These are phyloP conservation scores for Alternaria triticimaculans DNA, from an alignment of 2,329 filamentous ascomycete species.

Conservation along the genomic window DNA sequence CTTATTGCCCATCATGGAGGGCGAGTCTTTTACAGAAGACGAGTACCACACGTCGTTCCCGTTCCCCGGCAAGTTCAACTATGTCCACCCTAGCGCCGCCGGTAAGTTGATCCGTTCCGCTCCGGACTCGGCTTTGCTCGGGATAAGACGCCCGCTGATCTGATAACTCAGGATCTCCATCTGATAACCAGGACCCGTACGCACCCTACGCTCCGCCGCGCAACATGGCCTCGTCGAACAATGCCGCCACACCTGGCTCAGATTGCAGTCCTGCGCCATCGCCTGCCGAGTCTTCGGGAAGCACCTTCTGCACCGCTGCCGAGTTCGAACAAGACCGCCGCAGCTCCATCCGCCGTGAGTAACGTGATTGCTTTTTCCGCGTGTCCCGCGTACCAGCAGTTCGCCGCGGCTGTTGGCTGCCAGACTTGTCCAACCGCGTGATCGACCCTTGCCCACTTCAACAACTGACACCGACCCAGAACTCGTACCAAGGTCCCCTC, in stretches of 20 bases:
- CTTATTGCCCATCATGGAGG: not conserved
- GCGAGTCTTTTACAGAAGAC: not conserved
- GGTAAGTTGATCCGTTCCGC: slow-evolving; percentile 14
- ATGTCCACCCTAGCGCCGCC: not conserved
- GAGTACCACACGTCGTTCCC: too few relatives aligned
- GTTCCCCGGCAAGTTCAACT: too few relatives aligned
- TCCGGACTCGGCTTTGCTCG: slow-evolving; percentile 27
- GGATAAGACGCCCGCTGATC: slow-evolving; percentile 22
- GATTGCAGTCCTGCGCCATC: slow-evolving; percentile 8
- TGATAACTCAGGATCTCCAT: slow-evolving; percentile 32
- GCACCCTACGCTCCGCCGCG: slow-evolving; percentile 12
- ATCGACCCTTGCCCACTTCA: not conserved
- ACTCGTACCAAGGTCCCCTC: slow-evolving; percentile 15
- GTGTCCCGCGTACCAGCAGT: not conserved
- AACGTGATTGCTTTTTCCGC: slow-evolving; percentile 10
- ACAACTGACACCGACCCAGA: slow-evolving; percentile 18
- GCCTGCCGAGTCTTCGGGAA: slow-evolving; percentile 1
- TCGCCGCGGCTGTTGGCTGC: slow-evolving; percentile 14
- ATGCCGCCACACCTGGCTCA: slow-evolving; percentile 18
- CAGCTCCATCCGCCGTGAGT: slow-evolving; percentile 28
- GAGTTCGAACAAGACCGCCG: slow-evolving; percentile 18
- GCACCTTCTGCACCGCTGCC: slow-evolving; percentile 11
- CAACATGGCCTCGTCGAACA: slow-evolving; percentile 22
- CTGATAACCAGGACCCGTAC: slow-evolving; percentile 24
- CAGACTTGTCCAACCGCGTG: not conserved